Evolutionary conservation across 2,329 filamentous ascomycete genomes (phyloP), one percentile per base, ranked within the genome.

Genomic region (Pseudopyrenochaeta lycopersici): DNA sequence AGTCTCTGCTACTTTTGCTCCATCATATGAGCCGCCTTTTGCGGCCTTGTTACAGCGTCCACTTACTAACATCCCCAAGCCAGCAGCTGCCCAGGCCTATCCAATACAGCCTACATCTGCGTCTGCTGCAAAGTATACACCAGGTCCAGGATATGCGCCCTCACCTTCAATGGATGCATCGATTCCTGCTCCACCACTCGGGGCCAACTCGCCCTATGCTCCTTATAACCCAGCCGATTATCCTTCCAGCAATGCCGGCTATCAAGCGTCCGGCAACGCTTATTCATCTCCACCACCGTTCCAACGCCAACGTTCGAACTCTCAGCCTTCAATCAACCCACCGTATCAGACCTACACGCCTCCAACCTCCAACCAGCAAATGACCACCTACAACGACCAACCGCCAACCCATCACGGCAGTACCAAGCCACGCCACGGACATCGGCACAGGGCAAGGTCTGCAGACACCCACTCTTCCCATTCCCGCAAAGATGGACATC

Each of bases 21-120:
- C 72, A 7, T 74, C 73, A 56, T 71, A 68, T 47, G 70, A 73
- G 52, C 72, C 73, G 61, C 73, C 72, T 63, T 59, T 73, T 55
- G 73, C 73, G 44, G 61, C 70, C 21, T 48, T 73, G 35, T 59
- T 74, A 44, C 65, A 62, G 36, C 67, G 61, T 30, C 60, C 72
- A 54, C 52, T 49, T 41, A 72, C 73, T 75, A 68, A 75, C 67
- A 48, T 67, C 21, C 64, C 61, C 29, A 68, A 74, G 70, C 65
- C 68, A 52, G 49, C 57, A 50, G 41, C 52, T 30, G 42, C 45
- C 10, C 63, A 60, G 18, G 27, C 56, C 10, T 49, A 43, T 43
- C 49, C 32, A 29, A 44, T 33, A 39, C 54, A 36, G 36, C 53
- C 18, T 20, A 10, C 39, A 67, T 39, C 69, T 43, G 50, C 64